Evolutionary conservation across 2,329 filamentous ascomycete genomes (phyloP).

Genomic region (Talaromyces atroroseus): DNA sequence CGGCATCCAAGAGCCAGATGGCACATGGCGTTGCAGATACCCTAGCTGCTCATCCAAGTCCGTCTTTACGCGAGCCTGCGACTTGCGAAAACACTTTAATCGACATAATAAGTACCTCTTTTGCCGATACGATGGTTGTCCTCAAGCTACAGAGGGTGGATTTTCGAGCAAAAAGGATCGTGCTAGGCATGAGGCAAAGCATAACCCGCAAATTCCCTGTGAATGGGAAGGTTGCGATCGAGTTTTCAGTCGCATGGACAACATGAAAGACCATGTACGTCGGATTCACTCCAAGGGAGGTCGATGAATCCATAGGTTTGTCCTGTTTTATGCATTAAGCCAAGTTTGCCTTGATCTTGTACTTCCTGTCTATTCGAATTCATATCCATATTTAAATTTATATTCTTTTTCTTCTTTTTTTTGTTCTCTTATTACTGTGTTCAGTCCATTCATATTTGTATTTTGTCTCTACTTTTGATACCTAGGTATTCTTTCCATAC

Average conservation of each 20-base stretch:
- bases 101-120: slow-evolving; percentile 58
- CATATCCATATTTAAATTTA: neutral
- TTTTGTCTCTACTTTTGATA: neutral
- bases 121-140: slow-evolving; percentile 55
- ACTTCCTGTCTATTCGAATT: neutral
- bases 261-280: slow-evolving; percentile 51
- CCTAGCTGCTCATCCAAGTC: slow-evolving; percentile 56
- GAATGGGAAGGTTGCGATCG: slow-evolving; percentile 54
- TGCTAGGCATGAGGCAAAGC: slow-evolving; percentile 57
- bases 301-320: neutral
- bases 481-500: neutral
- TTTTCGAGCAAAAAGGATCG: slow-evolving; percentile 61
- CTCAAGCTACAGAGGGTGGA: slow-evolving; percentile 51
- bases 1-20: slow-evolving; percentile 26
- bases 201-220: slow-evolving; percentile 56
- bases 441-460: neutral
- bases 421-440: neutral
- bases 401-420: neutral
- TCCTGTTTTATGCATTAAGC: neutral
- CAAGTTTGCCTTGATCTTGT: neutral
- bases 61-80: slow-evolving; percentile 55
- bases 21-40: slow-evolving; percentile 54
- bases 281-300: slow-evolving; percentile 31
- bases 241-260: slow-evolving; percentile 57
- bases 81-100: slow-evolving; percentile 59